Evolutionary conservation across 2,329 filamentous ascomycete species (phyloP), one percentile per base, ranked within the genome.

Genomic region (Apiospora sp.): DNA sequence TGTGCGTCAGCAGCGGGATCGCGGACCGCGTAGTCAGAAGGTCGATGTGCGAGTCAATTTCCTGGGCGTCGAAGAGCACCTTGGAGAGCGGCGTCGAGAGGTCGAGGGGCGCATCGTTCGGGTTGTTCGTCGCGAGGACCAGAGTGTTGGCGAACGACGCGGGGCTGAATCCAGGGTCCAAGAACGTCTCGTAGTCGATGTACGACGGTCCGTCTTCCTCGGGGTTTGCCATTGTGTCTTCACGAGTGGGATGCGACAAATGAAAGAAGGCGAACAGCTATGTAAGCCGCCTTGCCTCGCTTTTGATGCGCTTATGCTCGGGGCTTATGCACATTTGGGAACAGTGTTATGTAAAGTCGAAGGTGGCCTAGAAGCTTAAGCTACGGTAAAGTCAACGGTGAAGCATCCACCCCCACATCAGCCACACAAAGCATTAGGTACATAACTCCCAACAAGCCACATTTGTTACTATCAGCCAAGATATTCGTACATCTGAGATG

Each of bases 11-110:
- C 41, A 99, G 87, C 0, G 95, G 93, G 0, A 96, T 85, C 3
- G 96, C 95, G 41, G 92, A 93, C 75, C 93, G 92, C 2, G 95
- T 96, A 7, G 96, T 97, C 54, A 98, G 88, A 4, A 90, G 89
- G 82, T 99, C 94, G 75, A 99, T 98, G 81, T 97, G 95, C 0
- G 95, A 97, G 83, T 98, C 96, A 76, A 99, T 93, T 83, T 98
- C 96, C 81, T 98, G 96, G 3, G 96, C 92, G 83, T 99, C 96
- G 83, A 99, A 99, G 8, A 98, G 91, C 6, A 98, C 95, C 71
- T 94, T 91, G 6, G 95, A 98, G 68, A 99, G 89, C 3, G 96
- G 96, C 22, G 96, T 98, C 7, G 95, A 96, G 72, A 99, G 92
- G 82, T 99, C 96, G 78, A 98, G 90, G 8, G 94, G 93, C 1